Evolutionary conservation across 257 asterid species (phyloP), one percentile per base, ranked within the genome.

Genomic region (Salvia rosmarinus): DNA sequence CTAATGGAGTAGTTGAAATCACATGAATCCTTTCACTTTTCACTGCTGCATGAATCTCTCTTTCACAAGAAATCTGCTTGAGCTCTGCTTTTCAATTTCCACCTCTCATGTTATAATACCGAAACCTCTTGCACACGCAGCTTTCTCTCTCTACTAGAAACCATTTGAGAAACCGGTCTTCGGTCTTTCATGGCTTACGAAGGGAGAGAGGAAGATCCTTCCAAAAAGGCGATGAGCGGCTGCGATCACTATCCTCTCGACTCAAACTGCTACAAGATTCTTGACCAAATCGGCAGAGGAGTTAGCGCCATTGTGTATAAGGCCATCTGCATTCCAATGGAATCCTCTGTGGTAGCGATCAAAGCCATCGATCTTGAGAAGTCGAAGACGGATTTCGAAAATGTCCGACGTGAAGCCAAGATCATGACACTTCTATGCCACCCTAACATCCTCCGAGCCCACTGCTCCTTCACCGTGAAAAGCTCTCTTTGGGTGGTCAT

Each of bases 401-500:
- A 68, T 9, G 78, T 89, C 1, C 77, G 96, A 5, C 88, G 89
- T 0, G 98, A 92, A 67, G 89, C 98, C 30, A 92, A 92, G 78
- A 82, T 78, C 1, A 82, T 89, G 81, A 68, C 78, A 6, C 95
- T 90, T 19, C 92, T 92, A 55, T 73, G 82, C 72, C 98, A 92
- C 74, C 98, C 95, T 2, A 92, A 89, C 68, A 92, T 92, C 78
- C 94, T 90, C 77, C 74, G 74, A 34, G 96, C 96, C 34, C 95
- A 92, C 66, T 90, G 98, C 62, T 85, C 91, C 56, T 92, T 92
- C 86, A 83, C 90, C 0, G 96, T 89, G 1, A 79, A 79, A 25
- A 80, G 72, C 75, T 79, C 66, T 23, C 94, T 92, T 3, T 92
- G 98, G 98, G 96, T 92, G 49, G 89, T 92, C 40, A 92, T 92